phyloP scores from a whole-genome alignment of 495 filamentous ascomycete genomes.

The Lichenothelia convexa region DNA sequence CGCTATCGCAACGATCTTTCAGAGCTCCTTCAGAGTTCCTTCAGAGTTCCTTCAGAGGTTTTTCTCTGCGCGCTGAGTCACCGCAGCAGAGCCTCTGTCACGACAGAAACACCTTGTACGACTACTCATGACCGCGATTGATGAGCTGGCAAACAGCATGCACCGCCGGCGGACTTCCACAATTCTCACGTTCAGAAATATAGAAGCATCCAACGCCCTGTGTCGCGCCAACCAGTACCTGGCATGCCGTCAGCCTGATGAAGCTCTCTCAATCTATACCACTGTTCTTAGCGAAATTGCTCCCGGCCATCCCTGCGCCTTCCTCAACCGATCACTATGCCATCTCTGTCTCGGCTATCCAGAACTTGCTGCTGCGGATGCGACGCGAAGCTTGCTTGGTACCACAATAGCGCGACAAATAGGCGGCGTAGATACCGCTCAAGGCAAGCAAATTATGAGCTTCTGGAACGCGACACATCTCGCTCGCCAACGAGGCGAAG shows the following conservation, averaged over 20 bases:
- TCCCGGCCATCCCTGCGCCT: conserved; percentile 15
- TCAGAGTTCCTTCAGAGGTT: too few species aligned
- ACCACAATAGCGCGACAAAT: neutral
- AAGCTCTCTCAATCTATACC: conserved; percentile 14
- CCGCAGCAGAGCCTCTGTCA: too few species aligned
- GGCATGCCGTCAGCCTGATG: neutral
- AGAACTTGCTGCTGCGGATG: conserved; percentile 16
- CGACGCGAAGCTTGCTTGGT: conserved; percentile 12
- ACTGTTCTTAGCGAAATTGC: conserved; percentile 8
- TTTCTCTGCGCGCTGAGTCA: too few species aligned
- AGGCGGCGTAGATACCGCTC: neutral
- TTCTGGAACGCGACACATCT: neutral
- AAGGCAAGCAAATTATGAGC: neutral
- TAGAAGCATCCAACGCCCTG: neutral
- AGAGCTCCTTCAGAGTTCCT: too few species aligned
- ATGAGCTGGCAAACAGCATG: too few species aligned
- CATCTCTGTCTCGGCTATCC: conserved; percentile 11
- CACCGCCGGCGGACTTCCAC: too few species aligned
- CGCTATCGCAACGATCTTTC: too few species aligned
- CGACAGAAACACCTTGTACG: too few species aligned
- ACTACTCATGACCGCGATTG: too few species aligned
- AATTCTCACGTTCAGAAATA: neutral
- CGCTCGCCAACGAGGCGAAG: neutral
- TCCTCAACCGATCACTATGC: conserved; percentile 20
- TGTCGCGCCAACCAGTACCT: neutral